Conservation (phyloP, 1,284 basidiomycete species). For the Sporisorium sorghi region DNA sequence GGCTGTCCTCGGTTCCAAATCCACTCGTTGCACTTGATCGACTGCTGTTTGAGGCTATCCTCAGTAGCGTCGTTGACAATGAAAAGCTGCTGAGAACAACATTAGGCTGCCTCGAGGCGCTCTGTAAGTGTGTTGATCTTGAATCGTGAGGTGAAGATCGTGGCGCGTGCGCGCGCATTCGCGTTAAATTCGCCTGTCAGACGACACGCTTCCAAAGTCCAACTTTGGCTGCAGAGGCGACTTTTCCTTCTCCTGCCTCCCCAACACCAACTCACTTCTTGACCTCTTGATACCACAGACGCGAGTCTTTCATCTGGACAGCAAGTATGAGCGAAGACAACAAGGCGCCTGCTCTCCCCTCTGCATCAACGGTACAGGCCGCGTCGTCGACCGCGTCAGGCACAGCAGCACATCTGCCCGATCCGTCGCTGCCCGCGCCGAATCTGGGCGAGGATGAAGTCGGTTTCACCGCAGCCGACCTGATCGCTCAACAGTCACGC, state of each 20-base stretch:
- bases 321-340: constrained; percentile 23
- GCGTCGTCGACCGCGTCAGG: constrained; percentile 1
- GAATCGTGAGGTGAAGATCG: background rate
- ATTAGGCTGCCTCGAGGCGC: background rate
- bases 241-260: background rate
- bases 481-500: constrained; percentile 67
- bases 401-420: constrained; percentile 37
- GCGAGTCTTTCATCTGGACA: background rate
- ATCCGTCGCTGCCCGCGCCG: constrained; percentile 58
- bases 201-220: constrained; percentile 13
- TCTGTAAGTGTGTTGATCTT: background rate
- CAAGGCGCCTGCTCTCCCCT: constrained; percentile 1
- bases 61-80: too few species aligned
- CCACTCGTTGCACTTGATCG: too few species aligned
- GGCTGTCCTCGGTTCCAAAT: too few species aligned
- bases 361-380: constrained; percentile 10
- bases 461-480: constrained; percentile 68
- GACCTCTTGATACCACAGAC: background rate
- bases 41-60: too few species aligned
- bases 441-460: constrained; percentile 47
- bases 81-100: too few species aligned
- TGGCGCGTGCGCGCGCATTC: constrained; percentile 9
- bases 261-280: background rate
- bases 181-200: constrained; percentile 22
- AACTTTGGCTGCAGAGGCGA: constrained; percentile 1